phyloP scores from a whole-genome alignment of 2,329 filamentous ascomycete species.

The Aureobasidium musti region DNA sequence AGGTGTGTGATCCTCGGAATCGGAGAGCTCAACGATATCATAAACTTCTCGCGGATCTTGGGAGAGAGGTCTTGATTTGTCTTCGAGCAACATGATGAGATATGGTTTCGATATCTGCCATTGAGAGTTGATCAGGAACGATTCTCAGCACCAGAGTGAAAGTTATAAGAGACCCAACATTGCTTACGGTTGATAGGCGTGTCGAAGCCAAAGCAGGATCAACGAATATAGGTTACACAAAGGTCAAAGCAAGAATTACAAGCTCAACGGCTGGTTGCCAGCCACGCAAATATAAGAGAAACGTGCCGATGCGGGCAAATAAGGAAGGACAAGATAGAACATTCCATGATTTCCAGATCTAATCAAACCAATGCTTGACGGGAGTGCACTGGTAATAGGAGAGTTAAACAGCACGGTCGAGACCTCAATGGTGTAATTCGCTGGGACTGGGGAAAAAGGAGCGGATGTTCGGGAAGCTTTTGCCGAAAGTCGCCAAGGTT shows the following conservation, averaged over 20 bases:
- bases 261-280: constrained; percentile 14
- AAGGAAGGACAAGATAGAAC: constrained; percentile 16
- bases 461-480: constrained; percentile 18
- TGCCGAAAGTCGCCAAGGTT: constrained; percentile 15
- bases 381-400: constrained; percentile 19
- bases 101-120: background rate
- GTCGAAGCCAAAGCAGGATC: background rate
- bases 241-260: constrained; percentile 24
- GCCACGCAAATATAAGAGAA: constrained; percentile 4
- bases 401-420: background rate
- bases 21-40: constrained; percentile 16
- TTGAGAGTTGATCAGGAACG: background rate
- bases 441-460: constrained; percentile 12
- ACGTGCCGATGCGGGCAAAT: background rate
- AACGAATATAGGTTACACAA: constrained; percentile 16
- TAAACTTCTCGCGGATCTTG: background rate
- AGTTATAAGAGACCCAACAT: background rate
- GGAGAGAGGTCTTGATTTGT: background rate
- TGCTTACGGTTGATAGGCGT: background rate
- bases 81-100: constrained; percentile 17
- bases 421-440: constrained; percentile 7
- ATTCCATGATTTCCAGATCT: constrained; percentile 11
- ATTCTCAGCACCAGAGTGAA: background rate
- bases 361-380: constrained; percentile 10
- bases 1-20: background rate